Evolutionary conservation across 805 yeast species (phyloP), one percentile per base, ranked within the genome.

Genomic region (Priceomyces medius): DNA sequence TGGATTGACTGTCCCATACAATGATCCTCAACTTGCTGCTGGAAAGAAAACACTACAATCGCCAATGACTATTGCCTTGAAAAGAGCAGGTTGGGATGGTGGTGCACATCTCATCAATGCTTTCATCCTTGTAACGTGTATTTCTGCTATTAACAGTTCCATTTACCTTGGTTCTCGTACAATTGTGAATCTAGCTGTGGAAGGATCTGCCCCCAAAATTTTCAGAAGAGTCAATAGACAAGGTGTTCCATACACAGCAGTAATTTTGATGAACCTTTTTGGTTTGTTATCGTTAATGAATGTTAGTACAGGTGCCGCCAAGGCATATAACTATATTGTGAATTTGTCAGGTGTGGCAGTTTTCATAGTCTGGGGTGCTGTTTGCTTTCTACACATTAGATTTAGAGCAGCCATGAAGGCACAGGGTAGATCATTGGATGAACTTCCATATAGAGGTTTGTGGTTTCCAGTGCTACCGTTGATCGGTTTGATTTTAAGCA

Each of bases 131-230:
- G 55, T 81, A 10, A 81, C 85, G 2, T 78, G 86, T 51, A 59
- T 85, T 32, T 79, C 85, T 23, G 85, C 90, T 4, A 78, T 83
- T 53, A 84, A 84, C 62, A 74, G 85, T 31, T 77, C 85, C 26
- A 78, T 83, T 39, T 84, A 79, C 58, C 73, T 83, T 58, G 87
- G 85, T 8, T 78, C 87, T 2, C 70, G 90, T 58, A 75, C 88
- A 1, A 66, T 84, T 10, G 77, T 83, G 47, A 79, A 77, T 41
- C 72, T 83, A 71, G 81, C 88, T 4, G 66, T 73, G 45, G 80
- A 76, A 41, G 79, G 81, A 1, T 69, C 71, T 44, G 86, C 85
- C 0, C 88, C 87, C 31, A 63, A 65, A 54, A 53, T 79, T 41
- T 68, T 84, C 43, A 69, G 69, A 2, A 71, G 65, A 47, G 76